A percentile compares a stretch with the other conserved stretches of the same genome.
phyloP scores from a whole-genome alignment of 208 protist genomes.

The Wallacemonas rigidus region DNA sequence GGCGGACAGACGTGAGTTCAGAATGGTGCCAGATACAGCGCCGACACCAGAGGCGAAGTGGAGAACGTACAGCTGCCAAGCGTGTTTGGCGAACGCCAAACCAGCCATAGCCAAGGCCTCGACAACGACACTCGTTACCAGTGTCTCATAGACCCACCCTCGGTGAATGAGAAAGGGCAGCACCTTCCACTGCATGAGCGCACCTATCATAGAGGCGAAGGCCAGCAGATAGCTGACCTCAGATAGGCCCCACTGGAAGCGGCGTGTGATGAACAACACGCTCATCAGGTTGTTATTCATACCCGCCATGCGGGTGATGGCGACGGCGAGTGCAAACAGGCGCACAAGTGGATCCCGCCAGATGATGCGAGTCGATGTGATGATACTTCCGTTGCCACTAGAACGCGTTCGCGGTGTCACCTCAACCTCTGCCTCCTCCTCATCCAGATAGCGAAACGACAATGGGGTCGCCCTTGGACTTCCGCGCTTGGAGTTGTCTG shows the following conservation, averaged over 20 bases:
- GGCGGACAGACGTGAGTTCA: conserved; percentile 36
- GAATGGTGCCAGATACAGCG: conserved; percentile 28
- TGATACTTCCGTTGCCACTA: neutral
- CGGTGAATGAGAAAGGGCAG: conserved; percentile 30
- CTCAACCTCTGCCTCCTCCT: conserved; percentile 1
- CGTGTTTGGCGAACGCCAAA: conserved; percentile 24
- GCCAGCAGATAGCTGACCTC: conserved; percentile 36
- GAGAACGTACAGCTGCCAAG: conserved; percentile 30
- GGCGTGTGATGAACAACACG: conserved; percentile 43
- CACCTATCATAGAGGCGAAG: conserved; percentile 28
- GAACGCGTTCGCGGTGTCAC: neutral
- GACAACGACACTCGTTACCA: conserved; percentile 25
- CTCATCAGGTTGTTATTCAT: conserved; percentile 52
- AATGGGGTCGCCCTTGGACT: too few relatives aligned
- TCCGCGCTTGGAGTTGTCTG: too few relatives aligned
- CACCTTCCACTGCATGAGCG: conserved; percentile 35
- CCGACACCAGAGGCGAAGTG: conserved; percentile 27
- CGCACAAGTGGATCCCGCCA: conserved; percentile 24
- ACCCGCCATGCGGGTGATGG: conserved; percentile 40
- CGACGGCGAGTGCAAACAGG: conserved; percentile 27
- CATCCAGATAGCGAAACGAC: neutral
- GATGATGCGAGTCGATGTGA: conserved; percentile 15
- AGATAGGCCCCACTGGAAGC: conserved; percentile 34
- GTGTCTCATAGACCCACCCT: conserved; percentile 26
- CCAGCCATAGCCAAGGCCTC: conserved; percentile 21